Percentiles rank a stretch among this genome's conserved stretches.
Evolutionary conservation across 768 basidiomycete species (phyloP).

Genomic region (Sistotremastrum niveocremeum): DNA sequence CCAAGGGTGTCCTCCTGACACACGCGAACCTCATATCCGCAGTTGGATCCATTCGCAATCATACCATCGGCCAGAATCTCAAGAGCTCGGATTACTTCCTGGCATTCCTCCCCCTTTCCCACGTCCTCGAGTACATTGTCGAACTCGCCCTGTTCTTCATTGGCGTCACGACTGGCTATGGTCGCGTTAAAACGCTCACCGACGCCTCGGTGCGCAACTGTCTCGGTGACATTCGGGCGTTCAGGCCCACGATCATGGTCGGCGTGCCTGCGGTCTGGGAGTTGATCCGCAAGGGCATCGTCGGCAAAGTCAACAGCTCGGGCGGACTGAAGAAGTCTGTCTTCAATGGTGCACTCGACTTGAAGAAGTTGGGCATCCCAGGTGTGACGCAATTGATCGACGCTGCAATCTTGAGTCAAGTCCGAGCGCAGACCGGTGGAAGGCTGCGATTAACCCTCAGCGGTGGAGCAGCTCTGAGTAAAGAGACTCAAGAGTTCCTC

Average conservation of each 20-base stretch:
- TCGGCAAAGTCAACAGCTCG: conserved; percentile 59
- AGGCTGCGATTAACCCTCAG: conserved; percentile 64
- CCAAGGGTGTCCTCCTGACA: conserved; percentile 87
- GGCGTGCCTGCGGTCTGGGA: conserved; percentile 98
- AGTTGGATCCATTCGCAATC: conserved; percentile 63
- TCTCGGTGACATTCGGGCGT: conserved; percentile 73
- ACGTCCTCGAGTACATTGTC: conserved; percentile 92
- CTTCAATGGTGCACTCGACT: conserved; percentile 65
- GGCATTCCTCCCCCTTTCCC: conserved; percentile 87
- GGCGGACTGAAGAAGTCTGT: conserved; percentile 56
- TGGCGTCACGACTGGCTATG: conserved; percentile 79
- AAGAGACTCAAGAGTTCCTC: conserved; percentile 87
- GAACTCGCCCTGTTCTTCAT: conserved; percentile 65
- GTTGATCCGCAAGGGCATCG: conserved; percentile 88
- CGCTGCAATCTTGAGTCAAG: conserved; percentile 55
- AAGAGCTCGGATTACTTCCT: conserved; percentile 54
- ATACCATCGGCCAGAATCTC: conserved; percentile 52
- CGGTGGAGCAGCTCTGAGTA: conserved; percentile 79
- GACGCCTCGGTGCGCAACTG: conserved; percentile 84
- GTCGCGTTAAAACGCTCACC: conserved; percentile 90
- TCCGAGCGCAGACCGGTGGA: conserved; percentile 80
- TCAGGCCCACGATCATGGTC: conserved; percentile 81
- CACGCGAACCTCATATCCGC: conserved; percentile 72
- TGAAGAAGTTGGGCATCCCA: conserved; percentile 64
- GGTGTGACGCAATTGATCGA: conserved; percentile 58